Evolutionary conservation across 1,284 basidiomycete species (phyloP), one percentile per base, ranked within the genome.

Genomic region (Cutaneotrichosporon sp.): DNA sequence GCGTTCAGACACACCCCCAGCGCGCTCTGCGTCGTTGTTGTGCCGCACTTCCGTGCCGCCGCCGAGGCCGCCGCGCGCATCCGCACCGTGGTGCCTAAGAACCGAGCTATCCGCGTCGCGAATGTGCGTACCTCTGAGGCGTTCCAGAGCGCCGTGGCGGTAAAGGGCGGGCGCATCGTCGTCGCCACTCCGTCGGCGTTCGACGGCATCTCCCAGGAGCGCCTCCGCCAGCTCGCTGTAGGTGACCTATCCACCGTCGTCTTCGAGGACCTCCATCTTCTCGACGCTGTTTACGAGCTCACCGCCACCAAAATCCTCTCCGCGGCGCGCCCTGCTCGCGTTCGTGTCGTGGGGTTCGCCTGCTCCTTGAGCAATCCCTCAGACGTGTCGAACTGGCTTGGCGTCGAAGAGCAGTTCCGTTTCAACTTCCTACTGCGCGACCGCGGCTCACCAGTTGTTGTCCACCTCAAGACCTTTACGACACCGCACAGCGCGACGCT

Each of bases 401-500:
- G 86, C 58, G 88, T 92, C 53, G 74, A 76, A 49, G 80, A 86
- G 9, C 81, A 82, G 18, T 86, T 85, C 14, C 79, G 90, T 38
- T 90, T 90, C 79, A 88, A 86, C 72, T 98, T 99, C 83, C 83
- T 86, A 13, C 90, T 94, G 0, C 86, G 84, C 50, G 89, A 94
- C 72, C 87, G 94, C 38, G 91, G 94, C 62, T 90, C 92, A 69
- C 85, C 91, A 0, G 82, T 99, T 21, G 82, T 83, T 5, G 85
- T 88, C 13, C 84, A 84, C 16, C 85, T 89, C 26, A 88, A 91
- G 66, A 85, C 91, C 0, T 97, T 97, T 81, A 89, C 89, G 32
- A 89, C 94, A 61, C 87, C 92, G 0, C 89, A 96, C 73, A 96
- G 93, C 5, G 85, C 89, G 0, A 88, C 90, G 1, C 83, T 98